These are phyloP conservation scores for Phanerochaete sordida DNA, from an alignment of 768 basidiomycete species.

Conservation along the genomic window DNA sequence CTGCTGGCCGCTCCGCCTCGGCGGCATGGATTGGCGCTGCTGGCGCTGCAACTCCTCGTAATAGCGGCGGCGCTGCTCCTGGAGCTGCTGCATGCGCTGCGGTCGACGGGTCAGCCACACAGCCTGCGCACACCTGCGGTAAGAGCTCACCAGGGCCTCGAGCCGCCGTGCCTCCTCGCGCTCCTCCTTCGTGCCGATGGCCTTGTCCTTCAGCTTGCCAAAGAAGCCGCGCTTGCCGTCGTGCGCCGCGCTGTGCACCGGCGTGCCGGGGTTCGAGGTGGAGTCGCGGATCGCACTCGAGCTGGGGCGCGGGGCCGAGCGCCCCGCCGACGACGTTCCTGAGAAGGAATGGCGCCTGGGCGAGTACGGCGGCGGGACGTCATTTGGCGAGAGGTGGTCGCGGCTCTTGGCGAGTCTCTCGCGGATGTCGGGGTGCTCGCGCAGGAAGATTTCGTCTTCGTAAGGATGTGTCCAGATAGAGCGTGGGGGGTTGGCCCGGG, in stretches of 20 bases:
- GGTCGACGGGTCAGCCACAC: not conserved
- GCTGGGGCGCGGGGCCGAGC: not conserved
- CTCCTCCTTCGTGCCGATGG: conserved; percentile 63
- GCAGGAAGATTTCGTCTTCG: conserved; percentile 63
- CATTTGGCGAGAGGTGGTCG: conserved; percentile 9
- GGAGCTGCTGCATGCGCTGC: conserved; percentile 18
- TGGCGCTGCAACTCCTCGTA: conserved; percentile 13
- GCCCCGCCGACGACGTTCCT: conserved; percentile 7
- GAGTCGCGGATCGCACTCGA: not conserved
- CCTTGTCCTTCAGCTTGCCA: conserved; percentile 59
- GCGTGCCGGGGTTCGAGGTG: not conserved
- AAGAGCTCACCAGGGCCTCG: conserved; percentile 17
- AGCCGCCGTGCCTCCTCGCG: conserved; percentile 41
- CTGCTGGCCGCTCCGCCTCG: not conserved
- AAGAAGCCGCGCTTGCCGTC: conserved; percentile 46
- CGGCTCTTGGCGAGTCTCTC: conserved; percentile 31
- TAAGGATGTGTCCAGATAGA: conserved; percentile 73
- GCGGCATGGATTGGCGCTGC: conserved; percentile 12
- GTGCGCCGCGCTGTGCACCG: not conserved
- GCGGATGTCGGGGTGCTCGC: conserved; percentile 45
- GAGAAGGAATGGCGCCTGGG: conserved; percentile 25
- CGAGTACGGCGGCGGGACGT: conserved; percentile 21
- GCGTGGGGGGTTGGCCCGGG: conserved; percentile 55
- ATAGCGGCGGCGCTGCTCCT: conserved; percentile 14
- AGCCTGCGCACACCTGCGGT: not conserved